These are phyloP conservation scores for Lanmaoa rubissima DNA, from an alignment of 768 basidiomycete genomes.

Conservation along the genomic window DNA sequence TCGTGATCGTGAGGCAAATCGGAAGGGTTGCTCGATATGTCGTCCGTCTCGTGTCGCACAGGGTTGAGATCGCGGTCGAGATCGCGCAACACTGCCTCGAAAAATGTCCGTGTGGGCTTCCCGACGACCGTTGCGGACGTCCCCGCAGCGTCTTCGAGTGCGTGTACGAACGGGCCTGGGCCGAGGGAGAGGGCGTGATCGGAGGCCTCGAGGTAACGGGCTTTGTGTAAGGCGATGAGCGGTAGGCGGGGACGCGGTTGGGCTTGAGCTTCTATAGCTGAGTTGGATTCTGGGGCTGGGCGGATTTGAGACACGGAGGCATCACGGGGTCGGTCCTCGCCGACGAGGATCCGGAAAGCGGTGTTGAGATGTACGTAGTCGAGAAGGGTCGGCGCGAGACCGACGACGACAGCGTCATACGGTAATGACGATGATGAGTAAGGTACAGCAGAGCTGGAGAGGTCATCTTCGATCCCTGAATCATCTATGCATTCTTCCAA, in stretches of 20 bases:
- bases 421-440: not conserved
- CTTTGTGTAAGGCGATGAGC: constrained; percentile 61
- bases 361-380: constrained; percentile 57
- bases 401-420: constrained; percentile 64
- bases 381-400: constrained; percentile 51
- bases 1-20: not conserved
- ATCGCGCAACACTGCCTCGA: constrained; percentile 52
- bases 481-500: constrained; percentile 37
- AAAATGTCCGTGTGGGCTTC: constrained; percentile 61
- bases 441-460: not conserved
- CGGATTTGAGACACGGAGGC: not conserved
- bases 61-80: constrained; percentile 26
- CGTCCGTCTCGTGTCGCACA: not conserved
- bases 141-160: constrained; percentile 55
- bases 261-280: too few species aligned
- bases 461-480: not conserved
- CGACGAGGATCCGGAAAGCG: constrained; percentile 62
- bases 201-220: constrained; percentile 47
- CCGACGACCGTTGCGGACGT: constrained; percentile 55
- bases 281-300: too few species aligned
- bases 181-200: constrained; percentile 58
- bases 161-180: constrained; percentile 67
- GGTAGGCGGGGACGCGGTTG: constrained; percentile 15
- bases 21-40: not conserved
- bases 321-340: constrained; percentile 31